These are phyloP conservation scores for Neurospora sp. DNA, from an alignment of 495 filamentous ascomycete species.

Conservation along the genomic window DNA sequence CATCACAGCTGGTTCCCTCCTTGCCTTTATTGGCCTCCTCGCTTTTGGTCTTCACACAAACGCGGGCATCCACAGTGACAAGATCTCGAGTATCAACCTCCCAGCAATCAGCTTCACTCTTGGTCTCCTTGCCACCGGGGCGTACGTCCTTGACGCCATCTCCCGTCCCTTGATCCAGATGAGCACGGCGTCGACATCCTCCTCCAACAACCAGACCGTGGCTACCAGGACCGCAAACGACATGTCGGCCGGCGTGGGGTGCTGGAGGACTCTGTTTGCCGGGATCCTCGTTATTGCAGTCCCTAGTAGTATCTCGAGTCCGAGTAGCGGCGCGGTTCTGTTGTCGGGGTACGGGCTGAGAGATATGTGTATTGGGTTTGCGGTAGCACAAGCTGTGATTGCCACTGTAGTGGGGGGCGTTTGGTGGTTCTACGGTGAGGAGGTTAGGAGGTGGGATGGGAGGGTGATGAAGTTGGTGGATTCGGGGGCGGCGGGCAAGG, in stretches of 20 bases:
- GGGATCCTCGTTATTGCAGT: slow-evolving; percentile 31
- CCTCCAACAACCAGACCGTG: slow-evolving; percentile 22
- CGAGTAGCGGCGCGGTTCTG: slow-evolving; percentile 7
- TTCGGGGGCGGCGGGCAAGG: neutral
- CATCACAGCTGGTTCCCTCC: slow-evolving; percentile 22
- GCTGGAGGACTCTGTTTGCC: slow-evolving; percentile 23
- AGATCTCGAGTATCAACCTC: slow-evolving; percentile 19
- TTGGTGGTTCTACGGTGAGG: slow-evolving; percentile 31
- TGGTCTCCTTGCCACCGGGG: slow-evolving; percentile 30
- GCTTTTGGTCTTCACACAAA: slow-evolving; percentile 32
- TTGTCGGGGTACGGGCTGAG: slow-evolving; percentile 24
- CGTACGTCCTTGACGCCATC: slow-evolving; percentile 23
- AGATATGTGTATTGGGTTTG: slow-evolving; percentile 23
- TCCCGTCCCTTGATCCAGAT: slow-evolving; percentile 23
- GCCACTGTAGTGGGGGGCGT: slow-evolving; percentile 14
- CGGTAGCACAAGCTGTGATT: slow-evolving; percentile 24
- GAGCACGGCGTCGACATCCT: slow-evolving; percentile 33
- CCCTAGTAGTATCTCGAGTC: slow-evolving; percentile 13
- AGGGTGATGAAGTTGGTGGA: slow-evolving; percentile 32
- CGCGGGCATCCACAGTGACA: slow-evolving; percentile 15
- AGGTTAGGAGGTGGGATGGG: slow-evolving; percentile 28
- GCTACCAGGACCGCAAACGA: slow-evolving; percentile 30
- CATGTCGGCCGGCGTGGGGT: slow-evolving; percentile 28
- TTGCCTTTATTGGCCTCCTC: slow-evolving; percentile 30
- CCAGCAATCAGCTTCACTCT: slow-evolving; percentile 29